Evolutionary conservation across 2,329 filamentous ascomycete species (phyloP).

Genomic region (Calonectria pteridis): DNA sequence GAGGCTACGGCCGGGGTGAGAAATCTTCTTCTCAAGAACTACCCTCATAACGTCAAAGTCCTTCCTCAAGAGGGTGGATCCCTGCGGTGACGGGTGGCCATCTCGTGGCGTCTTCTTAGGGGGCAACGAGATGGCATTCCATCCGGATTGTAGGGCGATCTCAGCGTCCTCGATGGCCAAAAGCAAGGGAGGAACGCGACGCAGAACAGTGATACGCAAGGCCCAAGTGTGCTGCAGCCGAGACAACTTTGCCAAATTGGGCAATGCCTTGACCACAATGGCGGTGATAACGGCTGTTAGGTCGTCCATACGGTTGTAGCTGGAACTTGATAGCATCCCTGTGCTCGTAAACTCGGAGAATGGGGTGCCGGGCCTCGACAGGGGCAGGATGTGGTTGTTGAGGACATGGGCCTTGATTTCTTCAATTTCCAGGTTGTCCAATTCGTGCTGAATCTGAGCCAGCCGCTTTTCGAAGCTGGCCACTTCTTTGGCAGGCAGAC

Average conservation of each 20-base stretch:
- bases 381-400: constrained; percentile 79
- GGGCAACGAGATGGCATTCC: constrained; percentile 67
- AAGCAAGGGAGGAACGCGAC: constrained; percentile 78
- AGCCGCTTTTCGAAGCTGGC: constrained; percentile 78
- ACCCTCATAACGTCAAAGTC: constrained; percentile 70
- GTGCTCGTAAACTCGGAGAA: constrained; percentile 46
- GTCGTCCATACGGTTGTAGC: constrained; percentile 83
- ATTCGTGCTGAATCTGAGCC: constrained; percentile 76
- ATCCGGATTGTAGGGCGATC: constrained; percentile 73
- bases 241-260: constrained; percentile 80
- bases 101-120: constrained; percentile 34
- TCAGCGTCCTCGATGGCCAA: constrained; percentile 75
- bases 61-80: constrained; percentile 53
- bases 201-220: constrained; percentile 79
- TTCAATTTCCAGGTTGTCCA: constrained; percentile 81
- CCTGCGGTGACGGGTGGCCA: constrained; percentile 30
- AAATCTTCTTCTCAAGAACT: constrained; percentile 77
- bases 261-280: constrained; percentile 89
- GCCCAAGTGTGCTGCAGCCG: constrained; percentile 83
- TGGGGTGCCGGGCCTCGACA: constrained; percentile 54
- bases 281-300: constrained; percentile 91
- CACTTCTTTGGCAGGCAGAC: constrained; percentile 74
- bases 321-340: constrained; percentile 60
- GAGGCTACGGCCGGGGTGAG: constrained; percentile 76
- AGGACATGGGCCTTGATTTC: constrained; percentile 92